Conservation (phyloP, 495 filamentous ascomycete genomes). For the Talaromyces thailandensis region DNA sequence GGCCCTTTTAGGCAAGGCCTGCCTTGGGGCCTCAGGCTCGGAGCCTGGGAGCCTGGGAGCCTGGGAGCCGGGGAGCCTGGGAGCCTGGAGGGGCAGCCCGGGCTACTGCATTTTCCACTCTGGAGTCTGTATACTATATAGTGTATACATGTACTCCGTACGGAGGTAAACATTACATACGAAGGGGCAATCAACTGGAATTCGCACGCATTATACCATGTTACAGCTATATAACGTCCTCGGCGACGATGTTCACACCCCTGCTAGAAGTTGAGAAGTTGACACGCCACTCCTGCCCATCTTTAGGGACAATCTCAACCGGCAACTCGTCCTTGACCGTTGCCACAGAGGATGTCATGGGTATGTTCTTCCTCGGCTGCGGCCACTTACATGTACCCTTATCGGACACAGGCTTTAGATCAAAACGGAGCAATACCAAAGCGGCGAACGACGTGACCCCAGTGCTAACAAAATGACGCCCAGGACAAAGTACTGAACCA, state of each 20-base stretch:
- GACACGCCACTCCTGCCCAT: background rate
- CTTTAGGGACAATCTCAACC: background rate
- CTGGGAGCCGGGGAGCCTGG: too few species aligned
- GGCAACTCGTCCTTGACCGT: background rate
- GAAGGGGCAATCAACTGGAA: too few species aligned
- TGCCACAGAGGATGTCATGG: conserved; percentile 1
- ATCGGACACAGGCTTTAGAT: conserved; percentile 6
- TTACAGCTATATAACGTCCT: background rate
- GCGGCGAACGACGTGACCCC: conserved; percentile 19
- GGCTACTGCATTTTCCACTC: too few species aligned
- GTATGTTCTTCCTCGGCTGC: background rate
- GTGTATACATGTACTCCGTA: too few species aligned
- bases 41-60: too few species aligned
- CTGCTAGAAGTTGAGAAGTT: background rate
- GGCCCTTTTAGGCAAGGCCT: too few species aligned
- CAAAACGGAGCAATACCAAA: conserved; percentile 6
- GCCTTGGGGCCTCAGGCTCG: too few species aligned
- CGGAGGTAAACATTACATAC: too few species aligned
- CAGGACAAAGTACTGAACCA: conserved; percentile 22
- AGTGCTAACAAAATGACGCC: conserved; percentile 22
- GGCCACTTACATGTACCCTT: conserved; percentile 2
- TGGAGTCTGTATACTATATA: too few species aligned
- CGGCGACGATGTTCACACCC: background rate
- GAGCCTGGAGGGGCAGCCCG: too few species aligned
- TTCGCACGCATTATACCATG: too few species aligned